These are phyloP conservation scores for Colletotrichum acutatum DNA, from an alignment of 2,329 filamentous ascomycete species.

Conservation along the genomic window DNA sequence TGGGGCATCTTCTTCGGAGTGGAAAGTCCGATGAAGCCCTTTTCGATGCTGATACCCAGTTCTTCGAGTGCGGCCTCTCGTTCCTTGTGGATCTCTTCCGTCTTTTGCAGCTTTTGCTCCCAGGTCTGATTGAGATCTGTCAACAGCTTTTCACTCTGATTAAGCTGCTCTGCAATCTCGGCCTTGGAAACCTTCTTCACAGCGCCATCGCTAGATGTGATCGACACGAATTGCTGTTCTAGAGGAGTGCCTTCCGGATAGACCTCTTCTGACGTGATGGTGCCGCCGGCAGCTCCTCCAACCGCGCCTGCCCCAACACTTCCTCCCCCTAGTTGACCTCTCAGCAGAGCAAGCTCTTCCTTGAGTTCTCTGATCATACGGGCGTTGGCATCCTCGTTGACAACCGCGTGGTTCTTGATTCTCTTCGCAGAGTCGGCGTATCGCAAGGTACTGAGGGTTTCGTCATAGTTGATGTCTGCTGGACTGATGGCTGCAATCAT, in stretches of 20 bases:
- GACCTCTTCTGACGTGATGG: slow-evolving; percentile 76
- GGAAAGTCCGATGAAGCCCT: slow-evolving; percentile 93
- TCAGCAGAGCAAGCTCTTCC: slow-evolving; percentile 87
- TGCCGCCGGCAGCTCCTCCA: slow-evolving; percentile 53
- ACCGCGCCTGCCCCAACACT: slow-evolving; percentile 57
- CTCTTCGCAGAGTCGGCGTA: slow-evolving; percentile 98
- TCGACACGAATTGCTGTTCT: slow-evolving; percentile 96
- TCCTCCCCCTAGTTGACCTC: slow-evolving; percentile 81
- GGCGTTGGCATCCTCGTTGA: slow-evolving; percentile 98
- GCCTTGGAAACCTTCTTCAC: slow-evolving; percentile 98
- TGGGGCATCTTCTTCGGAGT: slow-evolving; percentile 99
- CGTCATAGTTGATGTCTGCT: slow-evolving; percentile 98
- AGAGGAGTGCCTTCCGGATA: slow-evolving; percentile 93
- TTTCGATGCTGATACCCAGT: slow-evolving; percentile 98
- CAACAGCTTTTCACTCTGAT: slow-evolving; percentile 95
- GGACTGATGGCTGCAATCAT: slow-evolving; percentile 99
- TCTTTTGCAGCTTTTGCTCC: slow-evolving; percentile 96
- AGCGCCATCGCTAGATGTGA: slow-evolving; percentile 84
- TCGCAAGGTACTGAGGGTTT: slow-evolving; percentile 92
- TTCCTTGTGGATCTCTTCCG: slow-evolving; percentile 97
- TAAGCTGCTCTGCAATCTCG: slow-evolving; percentile 96
- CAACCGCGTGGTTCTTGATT: slow-evolving; percentile 99
- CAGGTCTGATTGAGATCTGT: slow-evolving; percentile 97
- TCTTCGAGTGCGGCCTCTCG: slow-evolving; percentile 95
- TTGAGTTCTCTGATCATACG: slow-evolving; percentile 99